Base-by-base conservation (phyloP, 495 filamentous ascomycete genomes). In the Annulohypoxylon bovei region DNA sequence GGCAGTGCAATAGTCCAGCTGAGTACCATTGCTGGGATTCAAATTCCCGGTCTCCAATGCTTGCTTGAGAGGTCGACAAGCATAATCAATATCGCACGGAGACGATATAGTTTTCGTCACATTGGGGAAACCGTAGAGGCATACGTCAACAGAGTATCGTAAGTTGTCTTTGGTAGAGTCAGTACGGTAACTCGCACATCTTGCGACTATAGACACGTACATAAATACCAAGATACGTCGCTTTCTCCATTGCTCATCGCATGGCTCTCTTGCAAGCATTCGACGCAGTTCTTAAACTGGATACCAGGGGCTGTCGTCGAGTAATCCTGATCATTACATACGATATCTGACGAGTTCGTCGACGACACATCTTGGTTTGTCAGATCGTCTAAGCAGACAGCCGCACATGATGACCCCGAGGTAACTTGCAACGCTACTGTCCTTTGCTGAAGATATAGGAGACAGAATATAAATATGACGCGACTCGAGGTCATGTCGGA, bases 221-320 rank as follows among this genome's bases (percentile, higher is more conserved):
- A 91, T 18, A 91, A 77, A 20, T 78, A 88, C 87, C 86, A 90
- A 71, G 84, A 79, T 0, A 88, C 75, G 72, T 91, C 88, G 4
- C 83, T 83, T 74, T 88, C 82, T 12, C 52, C 42, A 0, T 77
- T 67, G 75, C 87, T 84, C 14, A 80, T 66, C 62, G 82, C 86
- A 6, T 79, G 78, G 60, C 88, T 91, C n/a, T 82, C 74, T 67
- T 90, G 77, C 55, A 88, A 75, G 64, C 89, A 91, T n/a, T 79
- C 76, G 25, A 90, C 57, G 57, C 89, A 91, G 6, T 81, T 76
- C 69, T 89, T 74, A 67, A 89, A 91, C 46, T 79, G 77, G 25
- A 73, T 77, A 1, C 88, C 89, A 8, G 71, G 77, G 0, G 64
- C 56, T 1, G 82, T 80, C 8, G 69, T 74, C 14, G 77, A 78